Conservation (phyloP, 768 basidiomycete species). For the Filobasidium floriforme region DNA sequence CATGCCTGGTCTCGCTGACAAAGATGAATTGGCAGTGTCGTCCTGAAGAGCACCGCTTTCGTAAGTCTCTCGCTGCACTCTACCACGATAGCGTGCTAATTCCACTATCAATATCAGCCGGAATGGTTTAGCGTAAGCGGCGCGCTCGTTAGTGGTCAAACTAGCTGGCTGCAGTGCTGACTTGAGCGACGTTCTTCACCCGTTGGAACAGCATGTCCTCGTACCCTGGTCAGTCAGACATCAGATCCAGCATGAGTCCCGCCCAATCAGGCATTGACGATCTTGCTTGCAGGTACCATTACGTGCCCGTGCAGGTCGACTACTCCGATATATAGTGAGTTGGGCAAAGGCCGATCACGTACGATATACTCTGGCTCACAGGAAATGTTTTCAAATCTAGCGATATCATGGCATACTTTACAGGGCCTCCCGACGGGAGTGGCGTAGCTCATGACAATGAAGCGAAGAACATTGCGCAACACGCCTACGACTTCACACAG, state of each 20-base stretch:
- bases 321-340: constrained; percentile 42
- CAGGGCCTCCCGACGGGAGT: constrained; percentile 31
- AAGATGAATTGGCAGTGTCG: constrained; percentile 20
- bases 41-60: constrained; percentile 38
- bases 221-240: constrained; percentile 29
- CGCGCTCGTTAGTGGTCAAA: background rate
- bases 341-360: background rate
- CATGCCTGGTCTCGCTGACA: background rate
- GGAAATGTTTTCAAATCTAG: constrained; percentile 14
- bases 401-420: constrained; percentile 40
- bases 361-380: background rate
- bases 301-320: constrained; percentile 39
- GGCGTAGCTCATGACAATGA: constrained; percentile 29
- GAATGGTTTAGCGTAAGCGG: constrained; percentile 37
- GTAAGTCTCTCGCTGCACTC: constrained; percentile 24
- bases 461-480: constrained; percentile 34
- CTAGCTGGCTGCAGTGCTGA: background rate
- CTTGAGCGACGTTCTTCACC: background rate
- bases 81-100: background rate
- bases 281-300: constrained; percentile 29
- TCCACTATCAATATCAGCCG: constrained; percentile 20
- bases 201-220: constrained; percentile 26
- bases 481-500: constrained; percentile 31
- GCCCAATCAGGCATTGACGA: background rate
- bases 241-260: background rate